phyloP scores from a whole-genome alignment of 2,329 filamentous ascomycete genomes.

The Fusarium lateritium region DNA sequence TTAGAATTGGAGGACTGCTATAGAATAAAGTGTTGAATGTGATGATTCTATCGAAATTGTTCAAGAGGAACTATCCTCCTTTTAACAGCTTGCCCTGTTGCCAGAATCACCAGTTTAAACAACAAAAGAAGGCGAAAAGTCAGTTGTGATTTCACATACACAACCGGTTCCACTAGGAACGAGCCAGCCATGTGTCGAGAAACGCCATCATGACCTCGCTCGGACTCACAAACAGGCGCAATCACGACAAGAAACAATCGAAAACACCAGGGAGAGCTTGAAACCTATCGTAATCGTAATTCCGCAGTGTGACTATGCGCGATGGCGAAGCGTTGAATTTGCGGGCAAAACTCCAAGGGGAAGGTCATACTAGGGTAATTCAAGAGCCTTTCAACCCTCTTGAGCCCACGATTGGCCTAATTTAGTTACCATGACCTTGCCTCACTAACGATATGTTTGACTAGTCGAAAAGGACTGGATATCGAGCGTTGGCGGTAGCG shows the following conservation, averaged over 20 bases:
- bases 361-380: not conserved
- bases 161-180: not conserved
- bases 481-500: not conserved
- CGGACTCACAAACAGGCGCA: not conserved
- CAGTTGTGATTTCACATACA: constrained; percentile 10
- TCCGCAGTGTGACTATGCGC: constrained; percentile 9
- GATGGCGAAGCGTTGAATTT: not conserved
- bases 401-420: not conserved
- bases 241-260: not conserved
- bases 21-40: not conserved
- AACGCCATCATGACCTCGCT: not conserved
- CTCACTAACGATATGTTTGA: not conserved
- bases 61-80: not conserved
- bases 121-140: not conserved
- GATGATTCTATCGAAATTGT: not conserved
- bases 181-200: not conserved
- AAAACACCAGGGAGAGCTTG: constrained; percentile 7
- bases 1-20: not conserved
- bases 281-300: not conserved
- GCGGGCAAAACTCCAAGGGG: not conserved
- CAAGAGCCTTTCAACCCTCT: constrained; percentile 19
- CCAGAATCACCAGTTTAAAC: not conserved
- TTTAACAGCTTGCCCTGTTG: not conserved
- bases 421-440: not conserved
- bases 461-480: not conserved